Evolutionary conservation across 2,329 filamentous ascomycete species (phyloP).

Genomic region (Alternaria angustiovoidea): DNA sequence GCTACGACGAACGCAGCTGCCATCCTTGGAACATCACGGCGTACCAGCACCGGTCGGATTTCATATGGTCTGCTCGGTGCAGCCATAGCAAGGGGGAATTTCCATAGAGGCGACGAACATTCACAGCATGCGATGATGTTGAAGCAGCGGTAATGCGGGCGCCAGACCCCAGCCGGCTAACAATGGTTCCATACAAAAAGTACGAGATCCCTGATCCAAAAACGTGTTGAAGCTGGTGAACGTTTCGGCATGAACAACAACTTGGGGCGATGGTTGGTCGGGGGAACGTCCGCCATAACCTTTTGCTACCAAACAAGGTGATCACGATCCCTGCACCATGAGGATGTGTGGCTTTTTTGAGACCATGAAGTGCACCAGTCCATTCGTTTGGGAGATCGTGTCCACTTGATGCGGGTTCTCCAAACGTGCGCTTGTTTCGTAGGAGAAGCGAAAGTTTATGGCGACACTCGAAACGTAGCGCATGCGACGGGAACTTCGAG

Average conservation of each 20-base stretch:
- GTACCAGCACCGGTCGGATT: slow-evolving; percentile 12
- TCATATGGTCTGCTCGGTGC: slow-evolving; percentile 6
- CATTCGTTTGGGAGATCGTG: slow-evolving; percentile 6
- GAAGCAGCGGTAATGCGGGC: slow-evolving; percentile 1
- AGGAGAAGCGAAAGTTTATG: slow-evolving; percentile 15
- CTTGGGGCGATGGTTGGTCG: slow-evolving; percentile 8
- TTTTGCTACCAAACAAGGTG: slow-evolving; percentile 13
- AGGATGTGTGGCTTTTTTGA: neutral
- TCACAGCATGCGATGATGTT: neutral
- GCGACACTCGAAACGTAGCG: slow-evolving; percentile 18
- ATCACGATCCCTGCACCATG: slow-evolving; percentile 3
- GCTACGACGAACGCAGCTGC: neutral
- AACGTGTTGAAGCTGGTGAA: slow-evolving; percentile 5
- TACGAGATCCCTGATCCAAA: slow-evolving; percentile 3
- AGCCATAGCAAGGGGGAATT: slow-evolving; percentile 9
- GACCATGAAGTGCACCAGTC: neutral
- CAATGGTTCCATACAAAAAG: slow-evolving; percentile 8
- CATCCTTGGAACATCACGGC: neutral
- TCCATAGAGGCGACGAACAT: slow-evolving; percentile 6
- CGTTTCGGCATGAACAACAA: slow-evolving; percentile 11
- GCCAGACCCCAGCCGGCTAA: slow-evolving; percentile 2
- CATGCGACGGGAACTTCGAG: slow-evolving; percentile 1
- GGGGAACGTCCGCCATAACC: neutral
- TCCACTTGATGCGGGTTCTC: slow-evolving; percentile 7
- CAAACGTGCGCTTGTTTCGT: slow-evolving; percentile 16